A percentile compares a stretch with the other conserved stretches of the same genome.
phyloP scores from a whole-genome alignment of 2,329 filamentous ascomycete species.

The Nigrospora oryzae region DNA sequence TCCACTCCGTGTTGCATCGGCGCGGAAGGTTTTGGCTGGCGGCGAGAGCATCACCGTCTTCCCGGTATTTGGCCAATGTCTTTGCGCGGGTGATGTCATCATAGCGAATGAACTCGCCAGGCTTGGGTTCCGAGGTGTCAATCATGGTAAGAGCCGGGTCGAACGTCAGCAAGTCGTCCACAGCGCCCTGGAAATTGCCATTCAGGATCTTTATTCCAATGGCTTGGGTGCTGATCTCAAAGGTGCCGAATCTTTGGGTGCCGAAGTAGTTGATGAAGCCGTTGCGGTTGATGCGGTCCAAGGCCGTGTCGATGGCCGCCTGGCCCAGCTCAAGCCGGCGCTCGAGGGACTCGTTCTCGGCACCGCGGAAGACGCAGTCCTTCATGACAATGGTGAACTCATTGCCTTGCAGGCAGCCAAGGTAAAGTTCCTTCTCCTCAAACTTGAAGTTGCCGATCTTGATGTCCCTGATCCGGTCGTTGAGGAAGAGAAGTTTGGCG shows the following conservation, averaged over 20 bases:
- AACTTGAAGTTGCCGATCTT: constrained; percentile 77
- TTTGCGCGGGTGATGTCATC: constrained; percentile 76
- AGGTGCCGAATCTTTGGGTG: constrained; percentile 92
- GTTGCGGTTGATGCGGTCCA: constrained; percentile 59
- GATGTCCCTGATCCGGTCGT: constrained; percentile 50
- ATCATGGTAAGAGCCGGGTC: constrained; percentile 51
- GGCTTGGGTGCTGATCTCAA: constrained; percentile 74
- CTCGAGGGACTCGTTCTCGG: constrained; percentile 35
- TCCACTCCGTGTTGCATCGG: constrained; percentile 73
- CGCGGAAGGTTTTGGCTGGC: constrained; percentile 65
- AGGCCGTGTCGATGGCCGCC: constrained; percentile 45
- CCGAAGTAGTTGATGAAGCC: constrained; percentile 98
- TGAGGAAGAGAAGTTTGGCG: constrained; percentile 57
- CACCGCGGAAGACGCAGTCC: constrained; percentile 59
- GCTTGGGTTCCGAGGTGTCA: constrained; percentile 17
- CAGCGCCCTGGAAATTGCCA: constrained; percentile 71
- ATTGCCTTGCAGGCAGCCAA: constrained; percentile 82
- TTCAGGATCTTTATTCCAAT: constrained; percentile 79
- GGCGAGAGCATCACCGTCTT: constrained; percentile 45
- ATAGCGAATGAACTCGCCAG: constrained; percentile 36
- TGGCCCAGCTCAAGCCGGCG: constrained; percentile 33
- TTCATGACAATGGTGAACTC: constrained; percentile 90
- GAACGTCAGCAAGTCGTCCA: constrained; percentile 69
- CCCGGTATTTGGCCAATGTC: constrained; percentile 68
- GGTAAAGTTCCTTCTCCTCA: constrained; percentile 59